These are phyloP conservation scores for Echites panduratus DNA, from an alignment of 257 asterid species.

Conservation along the genomic window DNA sequence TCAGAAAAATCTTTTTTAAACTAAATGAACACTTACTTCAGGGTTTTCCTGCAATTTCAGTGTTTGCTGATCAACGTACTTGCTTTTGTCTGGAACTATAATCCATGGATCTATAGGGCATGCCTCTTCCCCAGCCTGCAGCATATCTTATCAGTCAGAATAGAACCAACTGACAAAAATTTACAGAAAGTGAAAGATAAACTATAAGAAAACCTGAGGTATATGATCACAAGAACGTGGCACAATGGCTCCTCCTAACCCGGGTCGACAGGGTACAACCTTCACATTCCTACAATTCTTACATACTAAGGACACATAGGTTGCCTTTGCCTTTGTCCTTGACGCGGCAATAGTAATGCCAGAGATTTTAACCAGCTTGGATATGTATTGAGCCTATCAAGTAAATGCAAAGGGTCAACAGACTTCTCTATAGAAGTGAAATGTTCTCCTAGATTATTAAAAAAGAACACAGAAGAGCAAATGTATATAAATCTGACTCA, in stretches of 20 bases:
- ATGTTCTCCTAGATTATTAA: conserved; percentile 7
- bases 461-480: conserved; percentile 8
- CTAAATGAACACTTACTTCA: conserved; percentile 46
- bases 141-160: neutral
- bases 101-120: conserved; percentile 95
- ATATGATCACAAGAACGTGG: conserved; percentile 91
- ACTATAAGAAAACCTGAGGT: conserved; percentile 56
- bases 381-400: conserved; percentile 75
- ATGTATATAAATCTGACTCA: conserved; percentile 27
- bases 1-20: conserved; percentile 6
- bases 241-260: conserved; percentile 96
- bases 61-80: conserved; percentile 93
- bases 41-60: conserved; percentile 93
- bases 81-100: conserved; percentile 88
- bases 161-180: neutral
- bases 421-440: neutral
- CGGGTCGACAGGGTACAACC: conserved; percentile 93
- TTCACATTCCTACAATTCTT: conserved; percentile 84
- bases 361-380: conserved; percentile 83
- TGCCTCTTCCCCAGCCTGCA: conserved; percentile 76
- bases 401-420: neutral
- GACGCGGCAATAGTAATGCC: conserved; percentile 98
- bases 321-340: conserved; percentile 95
- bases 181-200: neutral
- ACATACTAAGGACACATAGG: conserved; percentile 84